A percentile compares a stretch with the other conserved stretches of the same genome.
phyloP scores from a whole-genome alignment of 2,329 filamentous ascomycete genomes.

The Colletotrichum destructivum region DNA sequence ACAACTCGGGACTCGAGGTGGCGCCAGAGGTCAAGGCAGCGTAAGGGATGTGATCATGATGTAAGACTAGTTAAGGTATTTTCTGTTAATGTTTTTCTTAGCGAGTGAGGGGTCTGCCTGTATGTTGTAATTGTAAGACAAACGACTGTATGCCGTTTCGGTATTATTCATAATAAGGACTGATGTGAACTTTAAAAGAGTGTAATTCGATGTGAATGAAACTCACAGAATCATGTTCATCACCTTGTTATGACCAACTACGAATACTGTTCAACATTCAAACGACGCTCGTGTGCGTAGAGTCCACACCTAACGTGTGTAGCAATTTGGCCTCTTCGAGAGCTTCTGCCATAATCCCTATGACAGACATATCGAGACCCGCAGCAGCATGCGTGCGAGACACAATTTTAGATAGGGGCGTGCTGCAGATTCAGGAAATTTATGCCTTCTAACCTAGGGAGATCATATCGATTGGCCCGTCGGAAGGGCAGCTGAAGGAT shows the following conservation, averaged over 20 bases:
- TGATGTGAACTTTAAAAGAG: no score
- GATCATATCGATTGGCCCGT: background rate
- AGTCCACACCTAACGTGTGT: slow-evolving; percentile 14
- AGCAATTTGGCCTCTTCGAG: slow-evolving; percentile 24
- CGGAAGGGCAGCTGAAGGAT: background rate
- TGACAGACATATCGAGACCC: slow-evolving; percentile 32
- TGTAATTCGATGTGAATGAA: no score
- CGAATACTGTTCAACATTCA: background rate
- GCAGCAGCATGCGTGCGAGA: background rate
- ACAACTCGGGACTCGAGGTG: slow-evolving; percentile 72
- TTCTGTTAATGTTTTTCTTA: background rate
- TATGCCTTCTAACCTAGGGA: background rate
- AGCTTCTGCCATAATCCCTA: slow-evolving; percentile 31
- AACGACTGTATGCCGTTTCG: slow-evolving; percentile 7
- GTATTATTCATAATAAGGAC: no score
- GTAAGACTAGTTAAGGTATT: background rate
- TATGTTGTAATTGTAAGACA: background rate
- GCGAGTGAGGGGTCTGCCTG: background rate
- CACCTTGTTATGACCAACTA: background rate
- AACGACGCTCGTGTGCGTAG: slow-evolving; percentile 12
- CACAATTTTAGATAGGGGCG: background rate
- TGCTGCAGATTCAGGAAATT: background rate
- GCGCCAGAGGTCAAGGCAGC: slow-evolving; percentile 24
- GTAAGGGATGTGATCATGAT: slow-evolving; percentile 4
- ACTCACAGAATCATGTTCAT: background rate